phyloP scores from a whole-genome alignment of 148 eudicot species.

The Hydrangea macrophylla region DNA sequence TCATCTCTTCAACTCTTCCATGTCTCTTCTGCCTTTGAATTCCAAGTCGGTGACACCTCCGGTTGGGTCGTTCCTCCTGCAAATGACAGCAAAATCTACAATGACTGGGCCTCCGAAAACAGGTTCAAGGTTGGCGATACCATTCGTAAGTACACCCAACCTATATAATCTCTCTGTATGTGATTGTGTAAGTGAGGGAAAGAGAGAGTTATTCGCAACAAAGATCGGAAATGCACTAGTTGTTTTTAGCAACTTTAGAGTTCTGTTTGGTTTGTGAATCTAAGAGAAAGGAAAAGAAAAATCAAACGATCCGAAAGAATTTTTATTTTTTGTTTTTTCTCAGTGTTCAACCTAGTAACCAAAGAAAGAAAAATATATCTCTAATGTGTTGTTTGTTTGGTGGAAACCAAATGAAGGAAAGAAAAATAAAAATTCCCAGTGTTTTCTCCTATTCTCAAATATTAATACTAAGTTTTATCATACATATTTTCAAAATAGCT shows the following conservation, averaged over 20 bases:
- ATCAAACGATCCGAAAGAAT: too few species aligned
- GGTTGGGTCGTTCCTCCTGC: constrained; percentile 43
- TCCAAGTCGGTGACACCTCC: constrained; percentile 33
- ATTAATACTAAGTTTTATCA: too few species aligned
- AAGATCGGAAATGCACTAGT: background rate
- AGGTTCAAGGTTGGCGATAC: constrained; percentile 35
- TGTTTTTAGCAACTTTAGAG: background rate
- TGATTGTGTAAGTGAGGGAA: background rate
- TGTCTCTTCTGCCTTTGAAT: constrained; percentile 31
- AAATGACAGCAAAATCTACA: constrained; percentile 32
- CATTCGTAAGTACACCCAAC: constrained; percentile 40
- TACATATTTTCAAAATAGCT: too few species aligned
- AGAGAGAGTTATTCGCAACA: background rate
- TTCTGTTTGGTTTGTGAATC: background rate
- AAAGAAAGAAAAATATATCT: too few species aligned
- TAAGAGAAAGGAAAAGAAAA: too few species aligned
- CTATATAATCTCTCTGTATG: background rate
- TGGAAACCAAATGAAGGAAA: too few species aligned
- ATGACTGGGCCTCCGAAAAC: constrained; percentile 43
- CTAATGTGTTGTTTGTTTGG: too few species aligned
- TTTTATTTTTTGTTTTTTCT: too few species aligned
- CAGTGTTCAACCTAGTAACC: too few species aligned
- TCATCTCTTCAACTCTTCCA: background rate
- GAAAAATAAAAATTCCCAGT: too few species aligned
- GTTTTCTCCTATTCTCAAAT: too few species aligned